Conservation (phyloP, 2,329 filamentous ascomycete species). For the Fusarium sp. region DNA sequence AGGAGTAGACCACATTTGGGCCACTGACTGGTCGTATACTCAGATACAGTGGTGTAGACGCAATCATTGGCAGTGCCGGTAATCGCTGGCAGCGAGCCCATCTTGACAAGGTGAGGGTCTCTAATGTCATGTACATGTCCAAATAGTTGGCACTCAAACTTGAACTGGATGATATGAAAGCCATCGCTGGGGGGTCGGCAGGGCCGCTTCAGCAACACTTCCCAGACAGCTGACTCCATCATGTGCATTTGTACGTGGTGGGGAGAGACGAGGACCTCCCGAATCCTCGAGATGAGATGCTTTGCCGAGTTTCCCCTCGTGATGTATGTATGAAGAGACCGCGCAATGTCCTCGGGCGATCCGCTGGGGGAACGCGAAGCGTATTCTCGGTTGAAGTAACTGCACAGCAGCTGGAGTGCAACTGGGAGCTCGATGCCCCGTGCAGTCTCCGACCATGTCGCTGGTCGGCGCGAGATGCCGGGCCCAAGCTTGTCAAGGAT, state of each 20-base stretch:
- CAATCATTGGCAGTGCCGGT: slow-evolving; percentile 50
- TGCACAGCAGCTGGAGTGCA: slow-evolving; percentile 49
- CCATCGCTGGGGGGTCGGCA: slow-evolving; percentile 48
- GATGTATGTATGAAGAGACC: slow-evolving; percentile 45
- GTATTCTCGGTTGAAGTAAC: slow-evolving; percentile 50
- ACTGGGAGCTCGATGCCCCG: slow-evolving; percentile 48
- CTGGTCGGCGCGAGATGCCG: slow-evolving; percentile 46
- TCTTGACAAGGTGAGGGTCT: slow-evolving; percentile 44
- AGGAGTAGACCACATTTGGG: slow-evolving; percentile 46
- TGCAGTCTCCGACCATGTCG: slow-evolving; percentile 47
- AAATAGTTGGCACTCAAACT: slow-evolving; percentile 49
- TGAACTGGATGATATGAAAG: slow-evolving; percentile 50
- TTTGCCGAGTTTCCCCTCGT: slow-evolving; percentile 44
- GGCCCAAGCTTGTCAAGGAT: slow-evolving; percentile 50
- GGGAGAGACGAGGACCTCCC: slow-evolving; percentile 46
- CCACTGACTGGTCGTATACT: slow-evolving; percentile 48
- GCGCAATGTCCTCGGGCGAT: slow-evolving; percentile 48
- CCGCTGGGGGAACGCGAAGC: slow-evolving; percentile 48
- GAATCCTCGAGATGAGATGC: slow-evolving; percentile 45
- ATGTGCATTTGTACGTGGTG: slow-evolving; percentile 51
- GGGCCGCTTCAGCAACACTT: slow-evolving; percentile 46
- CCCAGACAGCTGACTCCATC: slow-evolving; percentile 52
- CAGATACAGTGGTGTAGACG: slow-evolving; percentile 47
- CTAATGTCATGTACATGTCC: slow-evolving; percentile 43
- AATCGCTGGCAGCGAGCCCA: slow-evolving; percentile 46